Evolutionary conservation across 1,139 yeast genomes (phyloP), one percentile per base, ranked within the genome.

Genomic region (Saccharomyces hybrid): DNA sequence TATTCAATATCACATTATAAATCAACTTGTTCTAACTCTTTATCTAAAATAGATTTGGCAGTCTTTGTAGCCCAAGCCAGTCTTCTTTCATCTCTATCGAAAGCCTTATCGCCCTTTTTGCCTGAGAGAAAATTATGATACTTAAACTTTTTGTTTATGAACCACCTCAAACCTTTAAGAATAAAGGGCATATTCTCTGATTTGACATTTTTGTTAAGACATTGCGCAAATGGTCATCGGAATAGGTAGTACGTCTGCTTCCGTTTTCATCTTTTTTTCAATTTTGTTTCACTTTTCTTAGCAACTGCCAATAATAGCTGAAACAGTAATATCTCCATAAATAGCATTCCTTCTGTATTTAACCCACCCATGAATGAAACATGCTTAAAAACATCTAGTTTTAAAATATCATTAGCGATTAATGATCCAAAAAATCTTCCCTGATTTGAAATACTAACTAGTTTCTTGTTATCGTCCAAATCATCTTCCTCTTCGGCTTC

Each of bases 391-490:
- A 86, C 72, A 64, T 88, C 93, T 52, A 93, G 74, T 3, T 89
- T 83, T 59, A 91, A 73, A 0, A 84, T 76, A 0, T 88, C 89
- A 63, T 88, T 88, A 1, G 86, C 82, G 24, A 90, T 77, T 48
- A 93, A 70, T 53, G 75, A 76, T 0, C 97, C 97, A 64, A 81
- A 90, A 61, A 93, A 81, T 56, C 90, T 77, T 3, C 96, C 97
- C 63, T 85, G 75, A 64, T 88, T 90, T 54, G 87, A 77, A 42
- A 83, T 77, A 63, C 81, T 79, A 61, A 78, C 79, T 47, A 88
- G 69, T 60, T 81, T 79, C 11, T 74, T 65, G 51, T 81, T 84
- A 26, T 77, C 83, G 56, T 76, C 48, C 28, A 48, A 21, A 4
- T 58, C 66, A 6, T 67, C 73, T 41, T 68, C 72, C 47, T 72